Percentiles rank a stretch among this genome's conserved stretches.
These are phyloP conservation scores for Naganishia vishniacii DNA, from an alignment of 768 basidiomycete species.

Conservation along the genomic window DNA sequence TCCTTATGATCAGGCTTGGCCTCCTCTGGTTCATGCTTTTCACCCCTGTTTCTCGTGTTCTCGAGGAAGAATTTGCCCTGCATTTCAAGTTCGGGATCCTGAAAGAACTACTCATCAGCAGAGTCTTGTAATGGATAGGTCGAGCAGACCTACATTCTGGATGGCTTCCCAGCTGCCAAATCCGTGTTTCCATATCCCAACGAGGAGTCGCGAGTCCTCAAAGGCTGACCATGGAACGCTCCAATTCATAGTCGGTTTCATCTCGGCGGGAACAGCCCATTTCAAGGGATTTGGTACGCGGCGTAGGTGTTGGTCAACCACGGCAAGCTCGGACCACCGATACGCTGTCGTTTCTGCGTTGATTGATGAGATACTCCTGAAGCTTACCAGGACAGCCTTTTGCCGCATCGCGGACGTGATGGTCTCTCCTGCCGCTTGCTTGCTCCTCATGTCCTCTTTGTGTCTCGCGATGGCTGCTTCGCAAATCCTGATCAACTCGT, in stretches of 20 bases:
- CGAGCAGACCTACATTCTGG: slow-evolving; percentile 52
- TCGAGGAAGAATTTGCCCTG: slow-evolving; percentile 96
- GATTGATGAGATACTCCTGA: slow-evolving; percentile 81
- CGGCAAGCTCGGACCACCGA: slow-evolving; percentile 78
- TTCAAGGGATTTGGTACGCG: slow-evolving; percentile 58
- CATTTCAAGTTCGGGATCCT: slow-evolving; percentile 75
- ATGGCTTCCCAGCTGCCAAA: slow-evolving; percentile 97
- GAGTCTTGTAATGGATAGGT: background rate
- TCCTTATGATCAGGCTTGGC: slow-evolving; percentile 13
- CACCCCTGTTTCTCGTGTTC: slow-evolving; percentile 86
- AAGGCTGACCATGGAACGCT: slow-evolving; percentile 87
- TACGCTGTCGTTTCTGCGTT: slow-evolving; percentile 96
- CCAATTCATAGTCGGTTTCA: slow-evolving; percentile 92
- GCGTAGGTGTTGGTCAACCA: slow-evolving; percentile 72
- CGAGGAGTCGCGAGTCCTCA: slow-evolving; percentile 89
- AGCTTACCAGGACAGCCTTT: slow-evolving; percentile 91
- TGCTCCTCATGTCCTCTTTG: slow-evolving; percentile 69
- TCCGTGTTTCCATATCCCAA: slow-evolving; percentile 87
- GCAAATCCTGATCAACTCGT: slow-evolving; percentile 86
- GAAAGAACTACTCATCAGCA: background rate
- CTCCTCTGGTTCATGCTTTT: slow-evolving; percentile 30
- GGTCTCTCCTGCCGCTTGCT: slow-evolving; percentile 75
- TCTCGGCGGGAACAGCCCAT: slow-evolving; percentile 85
- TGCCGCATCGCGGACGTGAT: slow-evolving; percentile 89
- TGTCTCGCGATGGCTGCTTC: slow-evolving; percentile 75